These are phyloP conservation scores for Buxus sempervirens DNA, from an alignment of 164 flowering plant species.

Conservation along the genomic window DNA sequence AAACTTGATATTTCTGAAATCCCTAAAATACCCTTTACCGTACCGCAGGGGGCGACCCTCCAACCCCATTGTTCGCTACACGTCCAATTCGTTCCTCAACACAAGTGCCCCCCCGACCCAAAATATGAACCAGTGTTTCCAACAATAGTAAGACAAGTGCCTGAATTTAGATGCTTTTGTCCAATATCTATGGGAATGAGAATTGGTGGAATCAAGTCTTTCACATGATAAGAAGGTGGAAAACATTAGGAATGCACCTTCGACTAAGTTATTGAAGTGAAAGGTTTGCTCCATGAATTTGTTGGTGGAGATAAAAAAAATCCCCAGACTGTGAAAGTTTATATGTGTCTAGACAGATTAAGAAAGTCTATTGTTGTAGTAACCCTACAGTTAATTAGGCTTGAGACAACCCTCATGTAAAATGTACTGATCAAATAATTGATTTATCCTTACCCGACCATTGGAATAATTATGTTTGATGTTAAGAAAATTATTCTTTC, in stretches of 20 bases:
- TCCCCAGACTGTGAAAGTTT: neutral
- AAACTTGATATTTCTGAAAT: too few species aligned
- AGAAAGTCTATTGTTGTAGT: neutral
- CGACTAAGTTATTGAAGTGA: slow-evolving; percentile 12
- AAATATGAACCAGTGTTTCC: too few species aligned
- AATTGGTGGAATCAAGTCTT: slow-evolving; percentile 6
- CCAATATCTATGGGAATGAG: slow-evolving; percentile 13
- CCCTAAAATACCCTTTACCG: too few species aligned
- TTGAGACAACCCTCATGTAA: neutral
- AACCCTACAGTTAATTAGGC: neutral
- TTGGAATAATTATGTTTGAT: neutral
- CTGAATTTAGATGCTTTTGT: slow-evolving; percentile 9
- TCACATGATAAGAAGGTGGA: neutral
- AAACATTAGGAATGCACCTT: slow-evolving; percentile 2
- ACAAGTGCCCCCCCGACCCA: too few species aligned
- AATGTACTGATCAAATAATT: neutral
- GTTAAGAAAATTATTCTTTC: neutral
- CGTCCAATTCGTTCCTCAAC: too few species aligned
- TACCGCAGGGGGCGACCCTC: too few species aligned
- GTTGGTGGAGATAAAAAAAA: slow-evolving; percentile 11
- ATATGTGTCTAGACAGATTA: slow-evolving; percentile 5
- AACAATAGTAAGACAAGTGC: slow-evolving; percentile 8
- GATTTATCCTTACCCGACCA: neutral
- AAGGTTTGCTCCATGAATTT: slow-evolving; percentile 12
- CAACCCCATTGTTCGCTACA: too few species aligned